Conservation (phyloP, 495 filamentous ascomycete species). For the Penicillium paradoxum region DNA sequence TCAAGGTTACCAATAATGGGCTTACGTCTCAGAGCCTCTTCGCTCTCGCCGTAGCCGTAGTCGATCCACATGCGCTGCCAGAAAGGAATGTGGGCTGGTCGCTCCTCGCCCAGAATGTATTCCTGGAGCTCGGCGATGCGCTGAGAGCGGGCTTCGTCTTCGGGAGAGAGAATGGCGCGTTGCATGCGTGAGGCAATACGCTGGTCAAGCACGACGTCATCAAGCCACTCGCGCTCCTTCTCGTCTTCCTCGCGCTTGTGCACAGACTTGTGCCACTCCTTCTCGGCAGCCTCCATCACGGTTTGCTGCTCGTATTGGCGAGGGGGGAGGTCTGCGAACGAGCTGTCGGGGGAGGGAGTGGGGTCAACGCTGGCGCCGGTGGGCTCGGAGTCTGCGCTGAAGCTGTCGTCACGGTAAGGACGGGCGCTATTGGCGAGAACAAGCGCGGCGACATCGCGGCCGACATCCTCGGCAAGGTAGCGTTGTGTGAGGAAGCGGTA, state of each 20-base stretch:
- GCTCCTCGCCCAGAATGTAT: constrained; percentile 57
- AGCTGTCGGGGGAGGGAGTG: constrained; percentile 18
- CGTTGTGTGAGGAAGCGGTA: constrained; percentile 88
- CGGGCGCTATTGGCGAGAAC: constrained; percentile 63
- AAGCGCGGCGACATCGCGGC: constrained; percentile 80
- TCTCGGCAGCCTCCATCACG: constrained; percentile 72
- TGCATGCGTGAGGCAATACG: constrained; percentile 79
- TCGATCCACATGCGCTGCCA: constrained; percentile 44
- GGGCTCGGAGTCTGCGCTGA: constrained; percentile 22
- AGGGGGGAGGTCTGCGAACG: constrained; percentile 11
- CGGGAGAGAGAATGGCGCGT: constrained; percentile 56
- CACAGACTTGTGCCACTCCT: constrained; percentile 79
- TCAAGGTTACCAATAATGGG: constrained; percentile 40
- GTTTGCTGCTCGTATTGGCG: constrained; percentile 59
- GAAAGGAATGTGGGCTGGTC: constrained; percentile 32
- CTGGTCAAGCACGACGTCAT: constrained; percentile 70
- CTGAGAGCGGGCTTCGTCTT: constrained; percentile 63
- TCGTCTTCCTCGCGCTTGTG: constrained; percentile 56
- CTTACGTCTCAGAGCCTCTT: constrained; percentile 36
- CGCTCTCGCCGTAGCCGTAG: constrained; percentile 44
- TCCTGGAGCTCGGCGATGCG: constrained; percentile 58
- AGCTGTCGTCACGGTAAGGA: constrained; percentile 33
- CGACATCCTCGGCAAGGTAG: constrained; percentile 76
- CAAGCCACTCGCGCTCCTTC: constrained; percentile 67
- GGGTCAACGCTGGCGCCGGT: constrained; percentile 28